Conservation (phyloP, 306 rosid species). For the Ormosia semicastrata region DNA sequence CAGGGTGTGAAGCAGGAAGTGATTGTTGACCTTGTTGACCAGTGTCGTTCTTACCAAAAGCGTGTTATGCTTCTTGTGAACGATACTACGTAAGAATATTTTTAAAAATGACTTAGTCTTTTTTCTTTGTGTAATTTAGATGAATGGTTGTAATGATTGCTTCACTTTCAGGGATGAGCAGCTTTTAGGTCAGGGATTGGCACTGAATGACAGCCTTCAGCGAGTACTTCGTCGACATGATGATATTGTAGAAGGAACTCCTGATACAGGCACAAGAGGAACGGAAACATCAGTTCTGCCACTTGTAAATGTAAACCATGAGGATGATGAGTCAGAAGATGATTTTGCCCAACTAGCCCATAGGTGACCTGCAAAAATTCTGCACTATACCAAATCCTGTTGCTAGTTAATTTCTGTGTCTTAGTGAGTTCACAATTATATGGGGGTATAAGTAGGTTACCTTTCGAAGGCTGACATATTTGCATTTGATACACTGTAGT, state of each 20-base stretch:
- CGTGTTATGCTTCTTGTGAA: slow-evolving; percentile 83
- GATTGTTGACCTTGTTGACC: slow-evolving; percentile 78
- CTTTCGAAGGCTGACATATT: not conserved
- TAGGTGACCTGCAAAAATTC: slow-evolving; percentile 39
- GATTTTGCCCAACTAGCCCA: slow-evolving; percentile 67
- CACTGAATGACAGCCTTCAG: slow-evolving; percentile 67
- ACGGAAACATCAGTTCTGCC: slow-evolving; percentile 49
- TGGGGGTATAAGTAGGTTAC: not conserved
- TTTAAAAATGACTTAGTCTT: not conserved
- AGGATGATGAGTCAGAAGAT: slow-evolving; percentile 71
- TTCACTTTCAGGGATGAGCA: slow-evolving; percentile 57
- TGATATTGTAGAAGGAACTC: slow-evolving; percentile 47
- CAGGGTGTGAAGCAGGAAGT: slow-evolving; percentile 71
- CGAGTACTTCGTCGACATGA: slow-evolving; percentile 62
- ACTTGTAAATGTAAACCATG: slow-evolving; percentile 55
- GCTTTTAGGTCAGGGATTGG: slow-evolving; percentile 63
- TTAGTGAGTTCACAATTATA: not conserved
- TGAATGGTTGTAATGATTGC: slow-evolving; percentile 26
- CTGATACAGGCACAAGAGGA: slow-evolving; percentile 25
- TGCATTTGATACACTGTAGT: not conserved
- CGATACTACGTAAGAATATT: slow-evolving; percentile 51
- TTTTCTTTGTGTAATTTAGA: not conserved
- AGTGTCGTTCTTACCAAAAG: slow-evolving; percentile 69
- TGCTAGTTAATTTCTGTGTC: not conserved
- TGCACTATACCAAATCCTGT: not conserved